Conservation (phyloP, 305 asterid genomes). For the Solanum hybrid region DNA sequence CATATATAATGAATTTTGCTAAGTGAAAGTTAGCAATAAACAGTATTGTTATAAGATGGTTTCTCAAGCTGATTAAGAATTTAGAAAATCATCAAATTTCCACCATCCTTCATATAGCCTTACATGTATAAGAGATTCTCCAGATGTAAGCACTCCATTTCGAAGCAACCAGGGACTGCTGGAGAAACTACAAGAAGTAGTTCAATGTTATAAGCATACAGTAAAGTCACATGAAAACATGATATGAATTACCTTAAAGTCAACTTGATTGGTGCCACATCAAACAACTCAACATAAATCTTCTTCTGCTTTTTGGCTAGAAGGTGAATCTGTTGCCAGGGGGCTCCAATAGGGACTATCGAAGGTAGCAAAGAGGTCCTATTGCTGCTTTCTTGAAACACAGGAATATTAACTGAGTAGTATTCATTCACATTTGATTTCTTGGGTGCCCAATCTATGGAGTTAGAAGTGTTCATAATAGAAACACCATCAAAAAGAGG, state of each 20-base stretch:
- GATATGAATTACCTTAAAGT: conserved; percentile 52
- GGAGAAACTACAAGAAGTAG: conserved; percentile 65
- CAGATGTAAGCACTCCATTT: conserved; percentile 80
- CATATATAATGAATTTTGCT: background rate
- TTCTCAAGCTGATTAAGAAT: background rate
- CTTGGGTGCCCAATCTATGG: conserved; percentile 5
- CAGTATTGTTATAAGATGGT: background rate
- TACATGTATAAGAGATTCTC: conserved; percentile 93
- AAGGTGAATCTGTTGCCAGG: conserved; percentile 93
- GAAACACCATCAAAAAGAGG: conserved; percentile 37
- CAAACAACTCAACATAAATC: conserved; percentile 77
- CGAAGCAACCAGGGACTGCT: conserved; percentile 97
- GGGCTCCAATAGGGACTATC: conserved; percentile 92
- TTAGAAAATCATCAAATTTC: background rate
- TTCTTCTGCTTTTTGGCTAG: conserved; percentile 71
- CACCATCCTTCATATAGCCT: background rate
- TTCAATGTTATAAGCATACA: background rate
- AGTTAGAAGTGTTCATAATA: conserved; percentile 26
- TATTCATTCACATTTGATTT: conserved; percentile 28
- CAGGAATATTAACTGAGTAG: conserved; percentile 19
- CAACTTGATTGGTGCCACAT: conserved; percentile 74
- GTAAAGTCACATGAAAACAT: background rate
- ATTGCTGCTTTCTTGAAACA: conserved; percentile 25
- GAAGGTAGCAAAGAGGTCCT: conserved; percentile 39
- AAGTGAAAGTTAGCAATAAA: background rate